Evolutionary conservation across 371 early-diverging fungal genomes (phyloP).

Genomic region (Rhizopus sp.): DNA sequence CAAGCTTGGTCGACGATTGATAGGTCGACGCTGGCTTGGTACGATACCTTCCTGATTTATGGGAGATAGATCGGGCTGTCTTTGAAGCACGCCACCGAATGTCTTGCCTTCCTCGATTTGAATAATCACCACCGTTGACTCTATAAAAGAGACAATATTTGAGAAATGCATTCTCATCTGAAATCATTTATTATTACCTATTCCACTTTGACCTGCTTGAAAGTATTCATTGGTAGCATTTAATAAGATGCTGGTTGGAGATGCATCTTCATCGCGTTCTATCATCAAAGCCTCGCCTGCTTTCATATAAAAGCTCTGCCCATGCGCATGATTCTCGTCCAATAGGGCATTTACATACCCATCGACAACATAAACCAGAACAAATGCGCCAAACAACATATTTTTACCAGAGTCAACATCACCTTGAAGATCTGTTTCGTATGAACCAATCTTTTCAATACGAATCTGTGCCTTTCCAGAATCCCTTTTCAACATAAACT

Average conservation of each 20-base stretch:
- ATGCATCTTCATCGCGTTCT: constrained; percentile 58
- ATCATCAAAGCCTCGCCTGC: constrained; percentile 52
- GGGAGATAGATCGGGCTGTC: background rate
- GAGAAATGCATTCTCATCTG: background rate
- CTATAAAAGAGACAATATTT: constrained; percentile 3
- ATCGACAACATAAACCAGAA: constrained; percentile 55
- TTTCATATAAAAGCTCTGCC: constrained; percentile 22
- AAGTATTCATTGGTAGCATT: constrained; percentile 14
- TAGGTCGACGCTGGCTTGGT: constrained; percentile 21
- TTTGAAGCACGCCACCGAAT: constrained; percentile 16
- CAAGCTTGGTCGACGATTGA: constrained; percentile 21
- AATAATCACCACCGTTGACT: constrained; percentile 31
- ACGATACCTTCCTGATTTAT: constrained; percentile 15
- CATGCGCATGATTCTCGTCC: constrained; percentile 31
- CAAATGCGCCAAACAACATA: constrained; percentile 52
- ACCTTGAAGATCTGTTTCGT: constrained; percentile 20
- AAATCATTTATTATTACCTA: constrained; percentile 9
- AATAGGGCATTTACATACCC: constrained; percentile 46
- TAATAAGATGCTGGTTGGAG: constrained; percentile 50
- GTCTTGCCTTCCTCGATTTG: constrained; percentile 31
- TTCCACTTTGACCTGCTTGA: background rate
- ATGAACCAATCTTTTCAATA: constrained; percentile 28
- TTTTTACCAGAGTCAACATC: constrained; percentile 37
- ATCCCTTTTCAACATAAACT: constrained; percentile 49
- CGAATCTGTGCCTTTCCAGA: constrained; percentile 24